These are phyloP conservation scores for Adansonia digitata DNA, from an alignment of 345 rosid genomes.

Conservation along the genomic window DNA sequence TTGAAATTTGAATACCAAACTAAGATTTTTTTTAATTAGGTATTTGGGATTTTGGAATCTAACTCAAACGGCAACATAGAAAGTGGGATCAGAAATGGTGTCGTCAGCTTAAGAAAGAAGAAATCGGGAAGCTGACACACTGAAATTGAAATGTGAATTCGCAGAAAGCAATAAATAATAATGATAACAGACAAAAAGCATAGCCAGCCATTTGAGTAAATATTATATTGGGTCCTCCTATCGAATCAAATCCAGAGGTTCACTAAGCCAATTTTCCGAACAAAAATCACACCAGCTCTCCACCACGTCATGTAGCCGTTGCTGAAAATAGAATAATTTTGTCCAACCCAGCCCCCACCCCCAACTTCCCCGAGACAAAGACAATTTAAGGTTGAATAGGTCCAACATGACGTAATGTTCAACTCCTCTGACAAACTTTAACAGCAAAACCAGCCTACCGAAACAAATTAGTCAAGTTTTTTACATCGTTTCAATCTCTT, in stretches of 20 bases:
- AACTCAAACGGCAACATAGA: not conserved
- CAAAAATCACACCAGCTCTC: not conserved
- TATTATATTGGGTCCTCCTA: no score
- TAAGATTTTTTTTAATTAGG: no score
- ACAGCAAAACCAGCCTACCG: no score
- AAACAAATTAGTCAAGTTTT: not conserved
- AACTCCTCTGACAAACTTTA: no score
- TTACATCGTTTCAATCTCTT: not conserved
- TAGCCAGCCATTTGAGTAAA: conserved; percentile 8
- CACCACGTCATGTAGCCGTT: conserved; percentile 35
- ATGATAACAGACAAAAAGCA: conserved; percentile 5
- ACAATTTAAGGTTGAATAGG: not conserved
- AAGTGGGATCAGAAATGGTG: not conserved
- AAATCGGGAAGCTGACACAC: not conserved
- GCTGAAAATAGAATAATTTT: not conserved
- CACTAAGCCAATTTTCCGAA: no score
- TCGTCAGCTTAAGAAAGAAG: not conserved
- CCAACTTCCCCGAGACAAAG: not conserved
- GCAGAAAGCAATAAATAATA: not conserved
- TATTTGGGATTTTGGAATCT: not conserved
- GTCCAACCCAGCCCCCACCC: not conserved
- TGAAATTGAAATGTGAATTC: not conserved
- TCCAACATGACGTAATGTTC: not conserved
- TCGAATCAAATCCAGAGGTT: not conserved
- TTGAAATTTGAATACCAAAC: no score